Evolutionary conservation across 495 filamentous ascomycete genomes (phyloP).

Genomic region (Aspergillus conjunctus): DNA sequence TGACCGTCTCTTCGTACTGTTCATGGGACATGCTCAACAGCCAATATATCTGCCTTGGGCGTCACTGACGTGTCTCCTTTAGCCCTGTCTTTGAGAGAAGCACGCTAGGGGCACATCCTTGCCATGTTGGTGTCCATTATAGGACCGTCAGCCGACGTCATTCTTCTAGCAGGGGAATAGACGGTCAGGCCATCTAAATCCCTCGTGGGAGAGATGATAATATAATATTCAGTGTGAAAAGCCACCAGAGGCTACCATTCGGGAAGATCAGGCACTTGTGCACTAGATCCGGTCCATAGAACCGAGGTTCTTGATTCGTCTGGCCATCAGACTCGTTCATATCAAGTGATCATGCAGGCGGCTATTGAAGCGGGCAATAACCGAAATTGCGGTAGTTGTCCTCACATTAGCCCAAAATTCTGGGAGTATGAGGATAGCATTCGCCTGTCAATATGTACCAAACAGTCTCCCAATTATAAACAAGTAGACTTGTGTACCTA

Average conservation of each 20-base stretch:
- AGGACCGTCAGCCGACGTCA: not conserved
- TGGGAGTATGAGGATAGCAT: too few species aligned
- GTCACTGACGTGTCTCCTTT: not conserved
- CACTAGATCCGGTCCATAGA: not conserved
- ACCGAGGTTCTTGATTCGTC: not conserved
- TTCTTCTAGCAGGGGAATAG: not conserved
- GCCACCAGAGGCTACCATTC: not conserved
- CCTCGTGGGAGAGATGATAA: not conserved
- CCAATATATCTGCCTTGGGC: not conserved
- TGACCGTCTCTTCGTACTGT: not conserved
- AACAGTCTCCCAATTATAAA: too few species aligned
- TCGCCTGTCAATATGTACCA: too few species aligned
- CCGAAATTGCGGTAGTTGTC: not conserved
- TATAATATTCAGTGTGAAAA: not conserved
- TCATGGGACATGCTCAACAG: not conserved
- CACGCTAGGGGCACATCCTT: conserved; percentile 1
- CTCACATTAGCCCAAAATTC: too few species aligned
- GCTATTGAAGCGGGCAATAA: not conserved
- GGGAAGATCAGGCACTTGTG: not conserved
- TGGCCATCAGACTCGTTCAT: not conserved
- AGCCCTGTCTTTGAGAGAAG: not conserved
- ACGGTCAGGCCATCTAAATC: not conserved
- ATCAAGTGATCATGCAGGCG: not conserved
- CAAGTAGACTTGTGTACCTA: too few species aligned
- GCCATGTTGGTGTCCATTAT: not conserved